Base-by-base conservation (phyloP, 1,284 basidiomycete species). In the Peniophora sp. region DNA sequence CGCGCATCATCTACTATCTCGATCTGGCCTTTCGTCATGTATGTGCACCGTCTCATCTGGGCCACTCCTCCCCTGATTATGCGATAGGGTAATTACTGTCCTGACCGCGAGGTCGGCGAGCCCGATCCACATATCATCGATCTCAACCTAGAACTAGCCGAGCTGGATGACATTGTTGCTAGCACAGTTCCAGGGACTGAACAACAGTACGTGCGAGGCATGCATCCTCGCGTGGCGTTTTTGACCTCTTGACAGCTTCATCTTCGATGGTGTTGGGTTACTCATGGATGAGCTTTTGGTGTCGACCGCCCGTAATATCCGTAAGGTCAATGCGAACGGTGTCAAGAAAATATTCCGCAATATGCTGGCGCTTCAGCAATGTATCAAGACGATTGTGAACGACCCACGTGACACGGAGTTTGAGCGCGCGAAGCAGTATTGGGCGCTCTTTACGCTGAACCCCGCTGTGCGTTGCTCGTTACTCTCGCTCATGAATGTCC, bases 121-220 rank as follows among this genome's bases (percentile, higher is more conserved):
- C 96, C 95, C 0, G 95, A 98, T 63, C 83, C 90, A 3, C 85
- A 94, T 62, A 78, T 98, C 46, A 77, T 90, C 42, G 92, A 97
- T 63, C 75, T 98, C 45, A 97, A 96, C 61, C 73, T 76, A 9
- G 88, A 93, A 56, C 70, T 99, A 3, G 79, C 83, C 39, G 78
- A 83, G 57, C 85, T 82, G 55, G 88, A 97, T 57, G 88, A 89
- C 52, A 76, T 82, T 51, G 74, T 84, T 11, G 76, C 79, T 0
- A 69, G 70, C 0, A 79, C 81, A 12, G 65, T 96, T 24, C 81
- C 84, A 0, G 68, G 72, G 42, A 71, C 68, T 39, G 86, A 92
- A 58, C 74, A 83, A 64, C 74, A 71, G 92, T 93, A 54, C 54
- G 83, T 32, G 27, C 5, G 6, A 41, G 6, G 37, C n/a, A 5